Base-by-base conservation (phyloP, 163 green algal genomes). In the Chlorella variabilis region DNA sequence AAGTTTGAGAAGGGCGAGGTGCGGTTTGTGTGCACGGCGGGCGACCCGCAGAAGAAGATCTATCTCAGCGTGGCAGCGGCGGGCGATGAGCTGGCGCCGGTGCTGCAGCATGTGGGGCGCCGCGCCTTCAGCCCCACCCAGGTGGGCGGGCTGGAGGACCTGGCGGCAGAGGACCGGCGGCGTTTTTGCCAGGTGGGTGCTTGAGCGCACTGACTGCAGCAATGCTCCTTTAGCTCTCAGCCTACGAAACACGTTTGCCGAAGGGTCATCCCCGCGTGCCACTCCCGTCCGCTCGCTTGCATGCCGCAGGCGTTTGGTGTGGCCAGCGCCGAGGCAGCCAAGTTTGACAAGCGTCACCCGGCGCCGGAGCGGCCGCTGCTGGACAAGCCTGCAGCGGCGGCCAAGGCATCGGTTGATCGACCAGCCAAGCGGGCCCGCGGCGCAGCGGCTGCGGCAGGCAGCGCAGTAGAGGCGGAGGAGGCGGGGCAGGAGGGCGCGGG, bases 1-100 rank as follows among this genome's bases (percentile, higher is more conserved):
- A 87, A 87, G 74, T 87, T 87, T 66, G 20, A 36, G 66, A 33
- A 63, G 38, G 83, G 83, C 29, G 78, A 85, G 4, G 33, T 61
- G 25, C 83, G 83, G 6, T 87, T 87, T 77, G 63, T 83, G 29
- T 61, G 65, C 33, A 83, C 63, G 7, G 58, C 45, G 3, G 76
- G 76, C 11, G 71, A 79, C 51, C 49, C 59, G 0, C 23, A 76
- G 18, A 68, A 81, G 41, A 82, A 80, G 42, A 36, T 75, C 6
- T 80, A 83, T 39, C 73, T 87, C 8, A 77, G 36, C 29, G 33
- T 87, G 9, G 29, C 66, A 1, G 77, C 78, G 17, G 83, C 83
- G 25, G 71, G 48, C 13, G 41, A 66, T 7, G 39, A 78, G 54
- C 65, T 87, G 51, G 27, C 23, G 42, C 45, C 66, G 27, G 79